Conservation (phyloP, 495 filamentous ascomycete genomes). For the Recurvomyces mirabilis region DNA sequence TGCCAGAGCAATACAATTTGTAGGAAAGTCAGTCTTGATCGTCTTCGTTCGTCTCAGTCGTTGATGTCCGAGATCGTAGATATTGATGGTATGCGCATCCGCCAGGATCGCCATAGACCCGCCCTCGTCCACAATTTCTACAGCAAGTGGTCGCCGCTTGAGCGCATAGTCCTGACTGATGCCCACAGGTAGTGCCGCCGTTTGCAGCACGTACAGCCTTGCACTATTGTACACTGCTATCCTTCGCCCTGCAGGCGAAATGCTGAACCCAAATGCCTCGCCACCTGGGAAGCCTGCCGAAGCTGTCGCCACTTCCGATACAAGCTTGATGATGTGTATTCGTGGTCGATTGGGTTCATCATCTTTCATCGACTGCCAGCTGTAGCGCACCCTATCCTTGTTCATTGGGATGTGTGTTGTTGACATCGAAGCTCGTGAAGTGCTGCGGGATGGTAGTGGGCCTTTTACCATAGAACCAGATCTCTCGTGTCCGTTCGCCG, state of each 20-base stretch:
- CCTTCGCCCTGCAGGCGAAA: slow-evolving; percentile 12
- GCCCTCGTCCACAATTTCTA: slow-evolving; percentile 20
- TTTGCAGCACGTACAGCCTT: slow-evolving; percentile 17
- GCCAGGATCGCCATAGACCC: slow-evolving; percentile 17
- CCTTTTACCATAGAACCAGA: slow-evolving; percentile 5
- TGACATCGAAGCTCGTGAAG: slow-evolving; percentile 4
- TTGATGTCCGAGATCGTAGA: slow-evolving; percentile 19
- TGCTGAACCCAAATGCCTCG: slow-evolving; percentile 21
- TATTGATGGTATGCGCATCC: slow-evolving; percentile 21
- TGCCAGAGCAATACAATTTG: slow-evolving; percentile 18
- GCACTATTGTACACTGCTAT: slow-evolving; percentile 21
- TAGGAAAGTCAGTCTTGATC: slow-evolving; percentile 20
- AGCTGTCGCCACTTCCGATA: slow-evolving; percentile 19
- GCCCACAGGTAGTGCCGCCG: slow-evolving; percentile 18
- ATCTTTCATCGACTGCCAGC: slow-evolving; percentile 20
- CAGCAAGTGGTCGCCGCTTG: slow-evolving; percentile 18
- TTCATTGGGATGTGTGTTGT: slow-evolving; percentile 8
- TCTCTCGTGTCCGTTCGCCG: slow-evolving; percentile 6
- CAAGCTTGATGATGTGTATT: slow-evolving; percentile 22
- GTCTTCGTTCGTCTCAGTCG: slow-evolving; percentile 13
- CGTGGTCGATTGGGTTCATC: slow-evolving; percentile 21
- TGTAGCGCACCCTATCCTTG: slow-evolving; percentile 19
- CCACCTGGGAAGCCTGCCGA: slow-evolving; percentile 20
- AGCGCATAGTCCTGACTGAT: slow-evolving; percentile 22
- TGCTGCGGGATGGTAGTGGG: slow-evolving; percentile 7